Evolutionary conservation across 176 grass and related monocot genomes (phyloP).

Genomic region (Zoysia pacifica): DNA sequence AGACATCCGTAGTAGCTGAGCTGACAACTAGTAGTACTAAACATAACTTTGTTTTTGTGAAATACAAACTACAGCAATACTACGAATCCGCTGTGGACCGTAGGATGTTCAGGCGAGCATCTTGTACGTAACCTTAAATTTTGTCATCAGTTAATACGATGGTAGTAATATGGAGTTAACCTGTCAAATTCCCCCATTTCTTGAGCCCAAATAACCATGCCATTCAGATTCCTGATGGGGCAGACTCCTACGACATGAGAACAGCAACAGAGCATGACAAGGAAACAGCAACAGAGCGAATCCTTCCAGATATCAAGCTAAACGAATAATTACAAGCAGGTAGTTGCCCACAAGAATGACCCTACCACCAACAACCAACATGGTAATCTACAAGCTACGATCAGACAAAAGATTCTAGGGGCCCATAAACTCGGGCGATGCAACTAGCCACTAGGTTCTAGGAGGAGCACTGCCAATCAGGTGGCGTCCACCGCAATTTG

Average conservation of each 20-base stretch:
- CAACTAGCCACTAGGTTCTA: conserved; percentile 43
- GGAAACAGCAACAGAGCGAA: conserved; percentile 6
- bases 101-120: background rate
- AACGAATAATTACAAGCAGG: conserved; percentile 82
- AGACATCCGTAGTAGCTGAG: background rate
- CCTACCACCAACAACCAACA: conserved; percentile 35
- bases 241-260: conserved; percentile 23
- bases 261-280: background rate
- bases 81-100: background rate
- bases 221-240: background rate
- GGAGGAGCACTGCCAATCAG: conserved; percentile 21
- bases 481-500: conserved; percentile 31
- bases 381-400: conserved; percentile 44
- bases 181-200: background rate
- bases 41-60: background rate
- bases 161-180: background rate
- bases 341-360: conserved; percentile 65
- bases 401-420: conserved; percentile 50
- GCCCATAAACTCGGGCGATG: conserved; percentile 67
- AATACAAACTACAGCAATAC: background rate
- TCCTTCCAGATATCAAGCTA: conserved; percentile 46
- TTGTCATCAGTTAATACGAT: background rate
- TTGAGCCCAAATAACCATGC: background rate
- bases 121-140: background rate
- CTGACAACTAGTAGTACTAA: background rate